Evolutionary conservation across 768 basidiomycete genomes (phyloP), one percentile per base, ranked within the genome.

Genomic region (Kwoniella dendrophila): DNA sequence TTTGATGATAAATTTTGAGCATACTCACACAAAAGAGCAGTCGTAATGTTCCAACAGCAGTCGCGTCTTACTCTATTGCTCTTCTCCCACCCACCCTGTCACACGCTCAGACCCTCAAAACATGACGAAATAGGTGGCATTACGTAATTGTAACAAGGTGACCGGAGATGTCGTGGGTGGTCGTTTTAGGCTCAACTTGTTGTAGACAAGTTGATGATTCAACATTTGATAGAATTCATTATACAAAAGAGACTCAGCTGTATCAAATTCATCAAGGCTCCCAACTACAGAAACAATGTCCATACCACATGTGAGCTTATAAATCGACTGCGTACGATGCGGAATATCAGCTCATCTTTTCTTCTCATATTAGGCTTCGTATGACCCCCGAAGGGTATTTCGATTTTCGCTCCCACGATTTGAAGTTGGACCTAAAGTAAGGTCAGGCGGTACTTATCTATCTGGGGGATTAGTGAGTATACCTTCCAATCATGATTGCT

Each of bases 381-480:
- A 92, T 66, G 92, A 94, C 81, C 92, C 92, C 2, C 83, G 91
- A 50, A 81, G 92, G 75, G 90, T 95, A 36, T 94, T 90, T 75
- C 69, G 93, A 64, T 90, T 92, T 81, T 88, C 89, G 0, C 89
- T 93, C 66, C 93, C 93, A 0, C 86, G 87, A 34, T 59, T 82
- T 60, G 68, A 84, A 38, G 79, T 95, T 3, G 88, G 87, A 56
- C 90, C 83, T 77, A 86, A 92, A 80, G 86, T 87, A 64, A 82
- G 93, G 27, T 86, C 90, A 2, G 82, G 91, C 20, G 92, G 93
- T 20, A 88, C 97, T 11, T 97, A 97, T 78, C 81, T 92, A 58
- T 89, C 93, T 1, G 95, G 95, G 41, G 94, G 87, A 50, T 82
- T 99, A 66, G 94, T 98, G 75, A 66, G 92, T 85, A n/a, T 27